Evolutionary conservation across 768 basidiomycete genomes (phyloP).

Genomic region (Trametes elegans): DNA sequence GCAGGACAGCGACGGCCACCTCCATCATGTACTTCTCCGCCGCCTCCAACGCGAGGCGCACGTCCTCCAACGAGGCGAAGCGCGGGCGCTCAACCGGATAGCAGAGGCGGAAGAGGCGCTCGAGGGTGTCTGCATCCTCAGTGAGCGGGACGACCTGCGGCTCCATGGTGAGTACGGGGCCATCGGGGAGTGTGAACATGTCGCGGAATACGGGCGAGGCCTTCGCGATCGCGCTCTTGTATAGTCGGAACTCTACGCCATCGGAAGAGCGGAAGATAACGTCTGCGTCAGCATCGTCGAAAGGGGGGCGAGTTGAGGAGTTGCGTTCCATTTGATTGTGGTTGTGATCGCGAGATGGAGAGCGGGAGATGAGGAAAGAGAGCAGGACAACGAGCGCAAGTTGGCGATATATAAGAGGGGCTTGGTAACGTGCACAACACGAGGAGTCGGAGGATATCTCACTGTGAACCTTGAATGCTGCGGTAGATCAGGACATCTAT

Average conservation of each 20-base stretch:
- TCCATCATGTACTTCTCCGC: slow-evolving; percentile 24
- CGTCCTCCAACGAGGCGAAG: neutral
- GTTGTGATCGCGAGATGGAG: no score
- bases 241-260: slow-evolving; percentile 41
- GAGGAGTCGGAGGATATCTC: no score
- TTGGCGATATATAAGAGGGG: no score
- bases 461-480: no score
- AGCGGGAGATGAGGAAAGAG: no score
- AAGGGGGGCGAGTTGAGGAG: slow-evolving; percentile 25
- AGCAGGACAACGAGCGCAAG: no score
- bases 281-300: slow-evolving; percentile 42
- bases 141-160: slow-evolving; percentile 12
- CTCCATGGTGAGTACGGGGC: neutral
- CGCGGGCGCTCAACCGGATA: slow-evolving; percentile 12
- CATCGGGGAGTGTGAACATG: slow-evolving; percentile 23
- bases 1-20: neutral
- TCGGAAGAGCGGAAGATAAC: slow-evolving; percentile 43
- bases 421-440: no score
- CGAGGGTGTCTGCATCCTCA: slow-evolving; percentile 16
- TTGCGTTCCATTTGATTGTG: no score
- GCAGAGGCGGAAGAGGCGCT: slow-evolving; percentile 12
- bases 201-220: slow-evolving; percentile 41
- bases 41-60: slow-evolving; percentile 10
- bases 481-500: no score
- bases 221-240: slow-evolving; percentile 39